A percentile compares a stretch with the other conserved stretches of the same genome.
These are phyloP conservation scores for Metschnikowia shivogae DNA, from an alignment of 805 yeast species.

Conservation along the genomic window DNA sequence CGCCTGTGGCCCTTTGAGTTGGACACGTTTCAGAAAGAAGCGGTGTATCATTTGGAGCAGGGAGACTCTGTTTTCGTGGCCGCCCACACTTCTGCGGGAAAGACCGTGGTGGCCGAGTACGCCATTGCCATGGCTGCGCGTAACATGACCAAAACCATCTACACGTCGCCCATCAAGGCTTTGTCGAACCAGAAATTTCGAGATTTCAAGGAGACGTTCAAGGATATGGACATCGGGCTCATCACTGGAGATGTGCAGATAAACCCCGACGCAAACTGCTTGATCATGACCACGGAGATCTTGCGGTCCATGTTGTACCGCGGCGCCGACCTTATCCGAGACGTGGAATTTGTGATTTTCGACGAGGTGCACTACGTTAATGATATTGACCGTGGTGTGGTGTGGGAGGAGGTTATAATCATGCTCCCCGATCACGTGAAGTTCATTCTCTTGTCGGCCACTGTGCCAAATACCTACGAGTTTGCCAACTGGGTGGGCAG, in stretches of 20 bases:
- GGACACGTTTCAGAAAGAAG: conserved; percentile 95
- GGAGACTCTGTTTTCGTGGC: conserved; percentile 99
- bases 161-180: conserved; percentile 94
- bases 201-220: conserved; percentile 76
- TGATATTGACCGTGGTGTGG: conserved; percentile 96
- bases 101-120: conserved; percentile 96
- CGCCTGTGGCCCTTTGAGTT: conserved; percentile 91
- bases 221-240: conserved; percentile 84
- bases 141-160: conserved; percentile 95
- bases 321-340: conserved; percentile 94
- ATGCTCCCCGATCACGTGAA: conserved; percentile 97
- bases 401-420: conserved; percentile 98
- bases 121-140: conserved; percentile 96
- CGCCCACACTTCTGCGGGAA: conserved; percentile 98
- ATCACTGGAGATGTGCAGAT: conserved; percentile 98
- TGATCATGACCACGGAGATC: conserved; percentile 97
- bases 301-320: conserved; percentile 91
- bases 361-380: conserved; percentile 98
- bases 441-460: conserved; percentile 86
- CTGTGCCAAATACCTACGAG: conserved; percentile 97
- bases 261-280: conserved; percentile 92
- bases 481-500: conserved; percentile 99
- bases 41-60: conserved; percentile 91
- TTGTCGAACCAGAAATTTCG: conserved; percentile 85
- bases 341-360: conserved; percentile 94